Conservation (phyloP, 1,284 basidiomycete genomes). For the Rhodotorula sp. region DNA sequence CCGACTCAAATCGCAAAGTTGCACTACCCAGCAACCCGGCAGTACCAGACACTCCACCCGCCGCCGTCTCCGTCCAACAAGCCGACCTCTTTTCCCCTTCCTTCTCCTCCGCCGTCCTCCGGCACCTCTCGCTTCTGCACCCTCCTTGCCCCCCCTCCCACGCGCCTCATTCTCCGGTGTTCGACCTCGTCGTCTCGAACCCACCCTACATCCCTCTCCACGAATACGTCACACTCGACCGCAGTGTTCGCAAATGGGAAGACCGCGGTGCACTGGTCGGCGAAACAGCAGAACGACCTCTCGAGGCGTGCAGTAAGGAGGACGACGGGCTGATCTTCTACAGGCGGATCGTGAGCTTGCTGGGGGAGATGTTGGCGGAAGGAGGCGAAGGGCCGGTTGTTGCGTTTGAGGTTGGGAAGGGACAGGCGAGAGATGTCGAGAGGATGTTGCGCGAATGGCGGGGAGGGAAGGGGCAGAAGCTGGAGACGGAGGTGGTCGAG, state of each 20-base stretch:
- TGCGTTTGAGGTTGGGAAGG: slow-evolving; percentile 74
- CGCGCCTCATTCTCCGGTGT: slow-evolving; percentile 39
- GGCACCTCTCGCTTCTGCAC: not conserved
- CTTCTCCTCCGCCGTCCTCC: slow-evolving; percentile 16
- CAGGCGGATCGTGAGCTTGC: slow-evolving; percentile 62
- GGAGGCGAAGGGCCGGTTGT: slow-evolving; percentile 54
- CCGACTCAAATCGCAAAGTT: too few relatives aligned
- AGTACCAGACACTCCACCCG: slow-evolving; percentile 9
- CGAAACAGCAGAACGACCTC: slow-evolving; percentile 50
- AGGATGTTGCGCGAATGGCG: slow-evolving; percentile 57
- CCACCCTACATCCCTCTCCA: slow-evolving; percentile 81
- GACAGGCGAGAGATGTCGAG: slow-evolving; percentile 65
- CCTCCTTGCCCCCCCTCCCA: not conserved
- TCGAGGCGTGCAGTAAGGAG: not conserved
- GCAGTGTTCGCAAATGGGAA: slow-evolving; percentile 71
- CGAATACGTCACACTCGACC: slow-evolving; percentile 64
- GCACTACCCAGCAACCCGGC: not conserved
- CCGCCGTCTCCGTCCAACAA: slow-evolving; percentile 35
- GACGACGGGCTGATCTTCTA: slow-evolving; percentile 71
- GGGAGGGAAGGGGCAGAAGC: slow-evolving; percentile 41
- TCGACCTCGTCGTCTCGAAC: slow-evolving; percentile 81
- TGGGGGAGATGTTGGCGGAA: slow-evolving; percentile 53
- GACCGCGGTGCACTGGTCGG: slow-evolving; percentile 76
- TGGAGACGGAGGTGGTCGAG: slow-evolving; percentile 62
- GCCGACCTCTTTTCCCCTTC: slow-evolving; percentile 55